A percentile compares a stretch with the other conserved stretches of the same genome.
Evolutionary conservation across 73 alveolate genomes (phyloP).

Genomic region (Breviolum minutum): DNA sequence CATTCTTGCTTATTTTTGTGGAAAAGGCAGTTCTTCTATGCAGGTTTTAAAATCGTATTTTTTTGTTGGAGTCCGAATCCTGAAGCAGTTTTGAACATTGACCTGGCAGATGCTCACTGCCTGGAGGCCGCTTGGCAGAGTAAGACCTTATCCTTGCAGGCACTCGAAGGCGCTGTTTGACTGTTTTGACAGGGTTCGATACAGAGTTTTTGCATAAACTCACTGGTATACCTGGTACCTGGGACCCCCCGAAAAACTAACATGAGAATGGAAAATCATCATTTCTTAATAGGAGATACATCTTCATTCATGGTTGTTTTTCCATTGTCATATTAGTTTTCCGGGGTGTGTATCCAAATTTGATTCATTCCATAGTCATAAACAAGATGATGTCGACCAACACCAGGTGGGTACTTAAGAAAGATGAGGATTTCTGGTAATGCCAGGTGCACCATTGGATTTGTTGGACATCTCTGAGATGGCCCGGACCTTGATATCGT

Average conservation of each 20-base stretch:
- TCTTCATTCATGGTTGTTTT: too few relatives aligned
- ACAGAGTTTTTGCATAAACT: not conserved
- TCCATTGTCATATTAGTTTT: too few relatives aligned
- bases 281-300: too few relatives aligned
- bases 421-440: too few relatives aligned
- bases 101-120: not conserved
- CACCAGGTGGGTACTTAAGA: not conserved
- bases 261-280: too few relatives aligned
- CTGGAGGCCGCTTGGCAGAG: slow-evolving; percentile 48
- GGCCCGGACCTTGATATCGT: not conserved
- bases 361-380: not conserved
- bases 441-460: slow-evolving; percentile 41
- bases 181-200: not conserved
- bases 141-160: slow-evolving; percentile 53
- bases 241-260: too few relatives aligned
- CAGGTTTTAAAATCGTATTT: too few relatives aligned
- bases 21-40: too few relatives aligned
- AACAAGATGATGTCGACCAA: not conserved
- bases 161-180: slow-evolving; percentile 13
- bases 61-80: too few relatives aligned
- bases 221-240: too few relatives aligned
- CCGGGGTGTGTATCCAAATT: too few relatives aligned
- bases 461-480: not conserved
- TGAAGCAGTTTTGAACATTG: not conserved
- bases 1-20: too few relatives aligned